phyloP scores from a whole-genome alignment of 2,329 filamentous ascomycete genomes.

The Penicillium sp. region DNA sequence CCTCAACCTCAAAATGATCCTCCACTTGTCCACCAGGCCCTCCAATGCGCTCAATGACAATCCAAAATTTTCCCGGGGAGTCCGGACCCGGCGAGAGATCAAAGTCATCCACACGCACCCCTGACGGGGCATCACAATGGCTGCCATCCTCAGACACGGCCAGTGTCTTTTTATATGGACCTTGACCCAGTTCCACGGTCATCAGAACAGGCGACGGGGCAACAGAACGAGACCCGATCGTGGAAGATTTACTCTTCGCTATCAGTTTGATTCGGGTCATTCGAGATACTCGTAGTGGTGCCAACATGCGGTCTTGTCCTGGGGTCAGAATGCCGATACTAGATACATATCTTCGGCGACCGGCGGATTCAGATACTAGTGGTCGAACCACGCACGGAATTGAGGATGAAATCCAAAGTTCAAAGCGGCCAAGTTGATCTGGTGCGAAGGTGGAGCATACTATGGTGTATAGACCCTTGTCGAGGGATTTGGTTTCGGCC shows the following conservation, averaged over 20 bases:
- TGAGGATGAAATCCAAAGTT: constrained; percentile 73
- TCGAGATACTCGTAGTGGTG: constrained; percentile 57
- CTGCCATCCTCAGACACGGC: constrained; percentile 74
- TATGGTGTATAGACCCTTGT: constrained; percentile 79
- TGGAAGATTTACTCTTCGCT: constrained; percentile 54
- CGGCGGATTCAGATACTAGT: constrained; percentile 76
- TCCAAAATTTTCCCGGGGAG: constrained; percentile 68
- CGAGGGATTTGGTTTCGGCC: constrained; percentile 66
- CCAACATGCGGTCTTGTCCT: constrained; percentile 60
- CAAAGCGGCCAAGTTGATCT: constrained; percentile 76
- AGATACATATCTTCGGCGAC: constrained; percentile 65
- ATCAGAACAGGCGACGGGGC: constrained; percentile 66
- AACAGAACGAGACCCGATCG: constrained; percentile 46
- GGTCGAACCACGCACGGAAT: constrained; percentile 59
- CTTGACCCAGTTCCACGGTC: constrained; percentile 74
- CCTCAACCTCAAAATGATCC: constrained; percentile 52
- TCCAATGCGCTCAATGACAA: constrained; percentile 83
- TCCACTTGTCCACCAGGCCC: constrained; percentile 59
- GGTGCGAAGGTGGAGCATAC: constrained; percentile 90
- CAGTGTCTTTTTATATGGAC: constrained; percentile 69
- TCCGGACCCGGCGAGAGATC: constrained; percentile 72
- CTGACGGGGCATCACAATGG: constrained; percentile 71
- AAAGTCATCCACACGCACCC: constrained; percentile 73
- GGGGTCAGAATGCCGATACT: constrained; percentile 57
- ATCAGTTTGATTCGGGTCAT: constrained; percentile 69